A percentile compares a stretch with the other conserved stretches of the same genome.
Conservation (phyloP, 371 early-diverging fungal species). For the Mucor racemosus region DNA sequence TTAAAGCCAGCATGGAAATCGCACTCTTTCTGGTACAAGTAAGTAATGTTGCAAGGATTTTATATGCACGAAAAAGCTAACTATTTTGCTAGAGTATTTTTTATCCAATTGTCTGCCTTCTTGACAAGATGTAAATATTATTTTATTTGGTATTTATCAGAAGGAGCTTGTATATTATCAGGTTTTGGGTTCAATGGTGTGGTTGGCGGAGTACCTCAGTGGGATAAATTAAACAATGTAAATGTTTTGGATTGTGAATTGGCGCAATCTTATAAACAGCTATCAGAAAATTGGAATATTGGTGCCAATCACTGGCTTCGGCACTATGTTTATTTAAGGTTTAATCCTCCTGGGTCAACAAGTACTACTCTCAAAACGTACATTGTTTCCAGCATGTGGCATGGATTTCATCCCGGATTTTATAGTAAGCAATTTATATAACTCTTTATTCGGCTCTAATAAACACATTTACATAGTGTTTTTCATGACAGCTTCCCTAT, state of each 20-base stretch:
- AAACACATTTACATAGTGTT: conserved; percentile 23
- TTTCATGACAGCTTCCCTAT: conserved; percentile 30
- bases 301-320: conserved; percentile 88
- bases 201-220: conserved; percentile 48
- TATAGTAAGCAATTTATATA: conserved; percentile 54
- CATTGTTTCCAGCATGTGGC: conserved; percentile 88
- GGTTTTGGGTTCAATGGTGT: conserved; percentile 89
- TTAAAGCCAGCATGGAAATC: conserved; percentile 31
- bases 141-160: conserved; percentile 84
- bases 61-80: neutral
- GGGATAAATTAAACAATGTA: conserved; percentile 74
- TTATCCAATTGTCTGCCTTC: conserved; percentile 68
- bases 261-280: conserved; percentile 70
- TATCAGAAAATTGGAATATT: conserved; percentile 88
- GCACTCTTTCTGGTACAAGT: conserved; percentile 35
- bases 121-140: conserved; percentile 84
- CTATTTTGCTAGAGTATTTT: conserved; percentile 40
- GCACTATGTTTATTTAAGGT: conserved; percentile 79
- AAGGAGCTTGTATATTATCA: conserved; percentile 82
- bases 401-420: conserved; percentile 93
- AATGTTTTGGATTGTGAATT: conserved; percentile 72
- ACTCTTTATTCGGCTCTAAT: no score
- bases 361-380: conserved; percentile 72
- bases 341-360: conserved; percentile 61
- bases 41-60: neutral